Evolutionary conservation across 768 basidiomycete species (phyloP), one percentile per base, ranked within the genome.

Genomic region (Mrakia hoshinonis): DNA sequence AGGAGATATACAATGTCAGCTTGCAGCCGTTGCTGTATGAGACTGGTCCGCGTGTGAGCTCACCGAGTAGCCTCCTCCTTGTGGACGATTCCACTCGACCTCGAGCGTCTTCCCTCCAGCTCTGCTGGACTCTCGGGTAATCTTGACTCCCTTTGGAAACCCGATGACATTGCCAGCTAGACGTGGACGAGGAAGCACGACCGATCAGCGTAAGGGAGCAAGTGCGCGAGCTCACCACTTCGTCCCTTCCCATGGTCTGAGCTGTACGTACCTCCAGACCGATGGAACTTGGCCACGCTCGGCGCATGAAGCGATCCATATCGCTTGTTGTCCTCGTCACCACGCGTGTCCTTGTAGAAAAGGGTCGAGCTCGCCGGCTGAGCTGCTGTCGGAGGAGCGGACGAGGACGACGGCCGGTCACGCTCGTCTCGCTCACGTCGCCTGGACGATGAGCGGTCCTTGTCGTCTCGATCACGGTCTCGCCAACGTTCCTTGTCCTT

Each of bases 131-230:
- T 47, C 64, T 20, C 66, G 55, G 0, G 70, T 60, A 34, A 72
- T 72, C 47, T 67, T 72, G 55, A 72, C 47, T 11, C 55, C 55
- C 9, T 20, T 5, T 2, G 70, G 70, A 10, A 72, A 47, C 13
- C 70, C 70, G 60, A 72, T 46, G 65, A 72, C 47, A n/a, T 39
- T 58, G 11, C 70, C 70, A 22, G 70, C 70, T 70, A 61, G 18
- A 3, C n/a, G 7, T n/a, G 5, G 4, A 1, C 11, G 29, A 26
- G 2, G 2, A 38, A 31, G 0, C 24, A 18, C 26, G 4, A 12
- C 31, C 13, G 58, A 26, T 66, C n/a, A 66, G 47, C 29, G 24
- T 38, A n/a, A n/a, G n/a, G 22, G 22, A 24, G 4, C 11, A 68
- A 31, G 36, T 3, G 36, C n/a, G 36, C 2, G n/a, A 61, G 58